Evolutionary conservation across 108 stramenopile genomes (phyloP), one percentile per base, ranked within the genome.

Genomic region (Cyclotella sp.): DNA sequence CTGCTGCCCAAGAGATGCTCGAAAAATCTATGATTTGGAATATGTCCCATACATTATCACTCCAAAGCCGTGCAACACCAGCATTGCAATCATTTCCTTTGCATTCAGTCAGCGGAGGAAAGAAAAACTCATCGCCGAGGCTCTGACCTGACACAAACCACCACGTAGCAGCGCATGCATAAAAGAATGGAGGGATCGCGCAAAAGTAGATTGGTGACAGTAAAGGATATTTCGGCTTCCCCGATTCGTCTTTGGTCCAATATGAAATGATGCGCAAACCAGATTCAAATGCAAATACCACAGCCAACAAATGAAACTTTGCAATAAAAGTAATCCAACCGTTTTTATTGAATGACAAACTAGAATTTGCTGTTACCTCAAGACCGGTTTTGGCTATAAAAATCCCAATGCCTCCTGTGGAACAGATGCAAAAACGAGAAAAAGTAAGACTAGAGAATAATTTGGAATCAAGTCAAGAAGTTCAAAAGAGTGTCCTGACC

Each of bases 161-260:
- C 28, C 71, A 69, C 29, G 77, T 39, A 58, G 34, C 54, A 26
- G 88, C 52, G 0, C 71, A 73, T 8, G 82, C 34, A 68, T 93
- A 96, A 59, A 93, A 93, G 9, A 84, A n/a, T 1, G 95, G 95
- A 55, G 90, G 89, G 27, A 96, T 93, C 54, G 70, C 54, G 59
- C 89, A 86, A 74, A 87, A 96, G 77, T 88, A 96, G 24, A 92
- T 76, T 26, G 94, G 94, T n/a, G 90, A 78, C 10, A 95, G 75
- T 8, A 92, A 69, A 10, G 90, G 83, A 79, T 87, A 94, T 24
- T 62, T 70, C 1, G 87, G 71, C 28, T 84, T 85, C 27, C 90
- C 88, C 7, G 79, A 46, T 14, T 42, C 55, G 49, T 88, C 85
- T 30, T 42, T 58, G 0, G 84, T 87, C 62, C 78, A 49, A 26